Conservation (phyloP, 768 basidiomycete genomes). For the Lactarius tabidus region DNA sequence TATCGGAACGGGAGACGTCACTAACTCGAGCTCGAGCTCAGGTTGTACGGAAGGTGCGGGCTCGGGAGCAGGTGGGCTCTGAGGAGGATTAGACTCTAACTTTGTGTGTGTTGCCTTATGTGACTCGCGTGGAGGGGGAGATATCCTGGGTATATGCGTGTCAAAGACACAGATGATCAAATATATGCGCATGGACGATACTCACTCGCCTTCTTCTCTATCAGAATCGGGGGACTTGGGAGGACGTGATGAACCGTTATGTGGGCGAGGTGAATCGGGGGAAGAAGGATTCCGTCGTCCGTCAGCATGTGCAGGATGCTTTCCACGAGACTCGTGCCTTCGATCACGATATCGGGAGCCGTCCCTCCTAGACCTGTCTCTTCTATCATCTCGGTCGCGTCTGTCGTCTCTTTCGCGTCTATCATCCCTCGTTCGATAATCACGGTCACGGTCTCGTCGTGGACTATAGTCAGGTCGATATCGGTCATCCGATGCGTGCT, state of each 20-base stretch:
- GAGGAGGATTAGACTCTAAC: conserved; percentile 14
- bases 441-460: conserved; percentile 29
- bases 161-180: conserved; percentile 20
- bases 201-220: conserved; percentile 93
- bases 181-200: conserved; percentile 34
- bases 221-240: conserved; percentile 44
- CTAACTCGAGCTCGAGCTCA: conserved; percentile 50
- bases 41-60: conserved; percentile 34
- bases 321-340: conserved; percentile 18
- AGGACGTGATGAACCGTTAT: conserved; percentile 24
- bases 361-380: conserved; percentile 37
- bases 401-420: conserved; percentile 30
- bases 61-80: conserved; percentile 18
- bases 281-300: conserved; percentile 22
- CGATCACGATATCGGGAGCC: conserved; percentile 31
- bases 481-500: conserved; percentile 37
- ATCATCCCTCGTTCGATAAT: conserved; percentile 35
- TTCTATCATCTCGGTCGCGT: conserved; percentile 29
- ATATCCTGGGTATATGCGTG: conserved; percentile 48
- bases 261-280: conserved; percentile 17
- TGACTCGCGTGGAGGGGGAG: conserved; percentile 34
- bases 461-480: conserved; percentile 29
- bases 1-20: conserved; percentile 42
- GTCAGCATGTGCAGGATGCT: conserved; percentile 14
- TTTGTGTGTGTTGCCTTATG: conserved; percentile 11